phyloP scores from a whole-genome alignment of 768 basidiomycete species.

The Leccinum obscurum region DNA sequence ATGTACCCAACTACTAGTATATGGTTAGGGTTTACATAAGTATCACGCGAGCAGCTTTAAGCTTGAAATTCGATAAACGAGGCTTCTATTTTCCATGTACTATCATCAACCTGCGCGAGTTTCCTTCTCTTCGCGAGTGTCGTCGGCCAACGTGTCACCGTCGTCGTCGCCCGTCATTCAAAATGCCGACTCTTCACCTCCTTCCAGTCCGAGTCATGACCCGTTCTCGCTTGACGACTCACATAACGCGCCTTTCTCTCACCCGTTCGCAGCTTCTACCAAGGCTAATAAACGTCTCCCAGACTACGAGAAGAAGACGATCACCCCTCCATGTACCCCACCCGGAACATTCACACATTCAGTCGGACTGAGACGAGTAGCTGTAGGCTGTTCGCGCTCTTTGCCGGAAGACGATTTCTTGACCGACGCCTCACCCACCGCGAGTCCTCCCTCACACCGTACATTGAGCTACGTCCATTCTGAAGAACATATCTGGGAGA shows the following conservation, averaged over 20 bases:
- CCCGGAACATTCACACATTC: conserved; percentile 20
- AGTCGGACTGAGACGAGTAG: conserved; percentile 16
- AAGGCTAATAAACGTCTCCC: conserved; percentile 45
- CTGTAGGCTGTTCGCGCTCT: conserved; percentile 15
- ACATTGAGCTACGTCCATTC: conserved; percentile 25
- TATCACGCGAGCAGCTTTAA: not conserved
- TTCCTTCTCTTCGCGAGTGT: conserved; percentile 7
- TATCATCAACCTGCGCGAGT: not conserved
- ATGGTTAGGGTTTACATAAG: no score
- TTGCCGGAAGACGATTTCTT: conserved; percentile 29
- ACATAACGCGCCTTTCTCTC: conserved; percentile 19
- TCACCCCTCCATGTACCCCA: conserved; percentile 23
- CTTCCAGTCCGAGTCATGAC: conserved; percentile 33
- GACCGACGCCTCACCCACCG: conserved; percentile 9
- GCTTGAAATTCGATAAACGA: not conserved
- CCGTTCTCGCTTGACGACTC: conserved; percentile 32
- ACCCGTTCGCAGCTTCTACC: conserved; percentile 63
- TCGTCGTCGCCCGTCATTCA: conserved; percentile 48
- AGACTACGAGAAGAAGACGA: conserved; percentile 43
- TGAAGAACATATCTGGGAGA: conserved; percentile 48
- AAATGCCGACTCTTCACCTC: conserved; percentile 39
- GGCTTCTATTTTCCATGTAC: conserved; percentile 11
- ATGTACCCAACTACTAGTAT: no score
- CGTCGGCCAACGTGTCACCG: conserved; percentile 41
- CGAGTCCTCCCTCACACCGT: conserved; percentile 11